Percentiles rank a stretch among this genome's conserved stretches.
These are phyloP conservation scores for Trichoderma guizhouense DNA, from an alignment of 2,329 filamentous ascomycete genomes.

Conservation along the genomic window DNA sequence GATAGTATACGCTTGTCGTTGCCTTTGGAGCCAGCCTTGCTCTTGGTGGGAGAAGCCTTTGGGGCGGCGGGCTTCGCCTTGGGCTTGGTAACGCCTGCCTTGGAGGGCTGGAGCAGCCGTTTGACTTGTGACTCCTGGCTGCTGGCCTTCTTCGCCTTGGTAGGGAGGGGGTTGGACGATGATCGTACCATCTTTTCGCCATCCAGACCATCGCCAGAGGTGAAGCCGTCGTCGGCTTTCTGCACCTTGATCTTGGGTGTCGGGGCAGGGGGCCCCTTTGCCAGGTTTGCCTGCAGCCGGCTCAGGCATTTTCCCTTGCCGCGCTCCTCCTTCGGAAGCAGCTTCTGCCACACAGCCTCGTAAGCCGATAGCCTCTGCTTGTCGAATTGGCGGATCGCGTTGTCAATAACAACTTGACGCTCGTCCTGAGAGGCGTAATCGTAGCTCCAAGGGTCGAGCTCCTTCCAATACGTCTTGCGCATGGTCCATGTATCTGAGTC, in stretches of 20 bases:
- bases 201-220: conserved; percentile 38
- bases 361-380: conserved; percentile 53
- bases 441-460: conserved; percentile 63
- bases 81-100: conserved; percentile 22
- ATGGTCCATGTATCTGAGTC: conserved; percentile 52
- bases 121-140: conserved; percentile 56
- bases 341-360: conserved; percentile 59
- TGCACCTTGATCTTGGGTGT: conserved; percentile 49
- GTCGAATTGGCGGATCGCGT: conserved; percentile 59
- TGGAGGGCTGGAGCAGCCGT: conserved; percentile 43
- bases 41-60: conserved; percentile 43
- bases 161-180: conserved; percentile 47
- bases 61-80: conserved; percentile 30
- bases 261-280: conserved; percentile 47
- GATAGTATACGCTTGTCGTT: conserved; percentile 49
- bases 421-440: conserved; percentile 52
- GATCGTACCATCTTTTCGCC: conserved; percentile 47
- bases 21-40: conserved; percentile 32
- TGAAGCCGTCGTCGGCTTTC: conserved; percentile 47
- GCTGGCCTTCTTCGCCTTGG: conserved; percentile 54
- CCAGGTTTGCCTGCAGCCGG: conserved; percentile 58
- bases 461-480: conserved; percentile 58
- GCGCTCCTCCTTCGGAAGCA: conserved; percentile 56
- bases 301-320: conserved; percentile 59
- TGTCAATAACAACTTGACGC: conserved; percentile 58